Evolutionary conservation across 108 stramenopile genomes (phyloP), one percentile per base, ranked within the genome.

Genomic region (Thalassiosira profunda): DNA sequence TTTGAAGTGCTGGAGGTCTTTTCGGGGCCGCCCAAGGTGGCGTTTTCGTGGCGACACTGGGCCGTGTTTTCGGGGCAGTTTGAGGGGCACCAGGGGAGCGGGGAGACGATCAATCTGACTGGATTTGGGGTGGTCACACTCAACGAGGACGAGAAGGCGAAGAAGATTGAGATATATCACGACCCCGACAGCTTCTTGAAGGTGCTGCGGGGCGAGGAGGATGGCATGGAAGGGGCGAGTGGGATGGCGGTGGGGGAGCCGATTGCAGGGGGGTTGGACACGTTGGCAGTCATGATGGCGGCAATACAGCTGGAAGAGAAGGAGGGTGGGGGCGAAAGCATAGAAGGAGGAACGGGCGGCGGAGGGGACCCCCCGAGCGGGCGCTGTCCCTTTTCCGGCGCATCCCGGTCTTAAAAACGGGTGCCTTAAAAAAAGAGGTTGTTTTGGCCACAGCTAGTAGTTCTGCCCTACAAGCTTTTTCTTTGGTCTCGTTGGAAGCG

Each of bases 31-130:
- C 84, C 84, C 45, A 81, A 77, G 40, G 52, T 84, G 14, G 60
- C 61, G 5, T 84, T 84, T 51, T 69, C 79, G 11, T 84, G 84
- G 84, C 70, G 80, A 29, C 84, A 84, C 41, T 84, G 84, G 84
- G 84, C 76, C 6, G 47, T 44, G 11, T 84, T 84, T 43, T 63
- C 72, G 0, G 84, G 84, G 0, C 60, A 58, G 0, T 84, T 69
- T 43, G 64, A 69, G 26, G 76, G 60, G n/a, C 66, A 81, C 40
- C 7, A 68, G 47, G 84, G 84, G 36, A 57, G 73, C 25, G 84
- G 84, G 0, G 61, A 84, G 67, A 46, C 78, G 8, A 70, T 84
- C 17, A 72, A 81, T 33, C 81, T 84, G 84, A 77, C 65, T 48
- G 84, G 84, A 6, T 81, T 84, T 59, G 80, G 80, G 21, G 58